A percentile compares a stretch with the other conserved stretches of the same genome.
phyloP scores from a whole-genome alignment of 164 flowering plant species.

The Kingdonia uniflora region DNA sequence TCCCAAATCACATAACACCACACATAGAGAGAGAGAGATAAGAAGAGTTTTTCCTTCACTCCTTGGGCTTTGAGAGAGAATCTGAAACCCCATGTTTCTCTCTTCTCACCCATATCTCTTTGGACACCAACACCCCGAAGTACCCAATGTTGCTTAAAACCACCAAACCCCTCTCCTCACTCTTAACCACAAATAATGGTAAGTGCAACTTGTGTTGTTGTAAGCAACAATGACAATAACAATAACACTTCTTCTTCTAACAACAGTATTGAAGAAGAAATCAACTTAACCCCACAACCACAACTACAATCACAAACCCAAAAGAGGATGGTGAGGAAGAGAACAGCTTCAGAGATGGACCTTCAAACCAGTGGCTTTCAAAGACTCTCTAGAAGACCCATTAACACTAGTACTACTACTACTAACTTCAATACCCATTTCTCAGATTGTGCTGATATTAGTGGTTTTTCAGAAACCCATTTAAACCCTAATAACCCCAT shows the following conservation, averaged over 20 bases:
- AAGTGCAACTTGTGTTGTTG: conserved; percentile 16
- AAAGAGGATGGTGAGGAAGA: conserved; percentile 54
- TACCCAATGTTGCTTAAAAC: too few relatives aligned
- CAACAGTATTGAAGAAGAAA: conserved; percentile 2
- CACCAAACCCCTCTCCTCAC: too few relatives aligned
- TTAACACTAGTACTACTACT: neutral
- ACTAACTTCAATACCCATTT: conserved; percentile 4
- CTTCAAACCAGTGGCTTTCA: conserved; percentile 10
- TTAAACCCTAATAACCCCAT: conserved; percentile 1
- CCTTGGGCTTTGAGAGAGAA: too few relatives aligned
- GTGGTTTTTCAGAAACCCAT: neutral
- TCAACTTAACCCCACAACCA: neutral
- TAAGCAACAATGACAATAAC: conserved; percentile 8
- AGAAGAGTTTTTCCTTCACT: too few relatives aligned
- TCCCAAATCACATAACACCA: neutral
- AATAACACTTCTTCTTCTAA: conserved; percentile 4
- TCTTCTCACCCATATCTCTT: too few relatives aligned
- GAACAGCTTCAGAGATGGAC: conserved; percentile 66
- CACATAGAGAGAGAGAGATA: neutral
- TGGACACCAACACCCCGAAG: too few relatives aligned
- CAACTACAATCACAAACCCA: neutral
- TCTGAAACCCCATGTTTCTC: too few relatives aligned
- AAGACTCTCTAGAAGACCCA: conserved; percentile 26
- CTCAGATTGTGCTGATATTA: conserved; percentile 5
- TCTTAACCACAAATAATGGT: too few relatives aligned